Base-by-base conservation (phyloP, 345 rosid genomes). In the Citrus cavaleriei region DNA sequence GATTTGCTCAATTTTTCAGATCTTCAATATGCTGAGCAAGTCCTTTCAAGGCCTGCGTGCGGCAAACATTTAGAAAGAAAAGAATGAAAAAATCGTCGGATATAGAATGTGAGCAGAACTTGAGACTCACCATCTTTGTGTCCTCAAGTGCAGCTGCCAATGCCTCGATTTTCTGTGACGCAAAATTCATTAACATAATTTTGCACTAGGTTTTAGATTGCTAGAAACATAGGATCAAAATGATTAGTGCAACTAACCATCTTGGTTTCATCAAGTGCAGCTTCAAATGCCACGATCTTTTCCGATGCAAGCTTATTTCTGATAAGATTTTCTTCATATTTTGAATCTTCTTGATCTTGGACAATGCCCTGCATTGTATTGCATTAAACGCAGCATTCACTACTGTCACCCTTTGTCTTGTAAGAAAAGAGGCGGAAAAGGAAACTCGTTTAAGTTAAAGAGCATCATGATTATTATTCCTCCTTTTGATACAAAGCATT, bases 121-220 rank as follows among this genome's bases (percentile, higher is more conserved):
- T 3, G n/a, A 37, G 70, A 58, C 82, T 84, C 28, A 85, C 91
- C 77, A 10, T 73, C 85, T 83, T 89, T 73, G 86, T 81, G 69
- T 80, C 78, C 69, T 84, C 74, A 10, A 89, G 80, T 19, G 87
- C 84, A 66, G 72, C 86, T 83, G 87, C 89, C 76, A 85, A 38
- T 57, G 83, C 88, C 54, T 79, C 83, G 40, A 86, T 79, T 83
- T 84, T 83, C 90, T 85, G 85, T 70, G 22, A 35, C 46, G 37
- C 16, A 67, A 67, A 76, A 32, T 59, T n/a, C 2, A 27, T 60
- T 32, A 81, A 58, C 42, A 61, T 14, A 21, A 54, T 24, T 72
- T 54, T 22, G 25, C n/a, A 27, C 46, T 61, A 38, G n/a, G 73
- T 16, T 65, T 66, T 55, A 30, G 16, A 49, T 70, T 70, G 24